Evolutionary conservation across 2,329 filamentous ascomycete species (phyloP).

Genomic region (Diaporthe ampelina): DNA sequence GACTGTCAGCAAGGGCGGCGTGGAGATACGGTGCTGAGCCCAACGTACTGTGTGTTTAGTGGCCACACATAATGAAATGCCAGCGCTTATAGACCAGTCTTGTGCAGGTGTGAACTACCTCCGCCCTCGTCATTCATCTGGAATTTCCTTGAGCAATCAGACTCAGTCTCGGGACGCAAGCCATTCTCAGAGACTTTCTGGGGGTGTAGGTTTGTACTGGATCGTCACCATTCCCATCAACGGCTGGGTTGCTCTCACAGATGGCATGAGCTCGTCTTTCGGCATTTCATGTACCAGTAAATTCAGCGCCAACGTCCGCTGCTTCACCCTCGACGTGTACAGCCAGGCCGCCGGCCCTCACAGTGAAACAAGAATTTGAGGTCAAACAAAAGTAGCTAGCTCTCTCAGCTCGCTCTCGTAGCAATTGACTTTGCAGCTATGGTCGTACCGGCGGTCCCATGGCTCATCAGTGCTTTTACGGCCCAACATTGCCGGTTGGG

Average conservation of each 20-base stretch:
- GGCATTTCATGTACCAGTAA: neutral
- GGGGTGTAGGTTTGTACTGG: neutral
- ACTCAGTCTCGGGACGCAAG: neutral
- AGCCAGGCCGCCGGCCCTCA: no score
- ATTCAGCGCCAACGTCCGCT: neutral
- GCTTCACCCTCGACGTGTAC: neutral
- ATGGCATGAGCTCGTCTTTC: no score
- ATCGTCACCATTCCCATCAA: neutral
- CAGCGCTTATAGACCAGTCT: no score
- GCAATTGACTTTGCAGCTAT: neutral
- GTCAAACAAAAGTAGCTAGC: neutral
- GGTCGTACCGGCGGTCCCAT: neutral
- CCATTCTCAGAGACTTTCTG: neutral
- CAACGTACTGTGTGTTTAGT: neutral
- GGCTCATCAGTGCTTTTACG: neutral
- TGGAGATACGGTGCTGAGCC: conserved; percentile 72
- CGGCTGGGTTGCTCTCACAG: neutral
- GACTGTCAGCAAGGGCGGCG: conserved; percentile 77
- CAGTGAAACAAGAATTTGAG: neutral
- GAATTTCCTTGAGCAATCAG: no score
- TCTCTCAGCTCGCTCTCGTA: neutral
- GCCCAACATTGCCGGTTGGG: neutral
- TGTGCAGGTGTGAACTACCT: neutral
- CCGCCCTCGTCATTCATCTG: no score
- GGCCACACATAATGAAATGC: neutral